Evolutionary conservation across 2,329 filamentous ascomycete genomes (phyloP), one percentile per base, ranked within the genome.

Genomic region (Dothideomycetes sp.): DNA sequence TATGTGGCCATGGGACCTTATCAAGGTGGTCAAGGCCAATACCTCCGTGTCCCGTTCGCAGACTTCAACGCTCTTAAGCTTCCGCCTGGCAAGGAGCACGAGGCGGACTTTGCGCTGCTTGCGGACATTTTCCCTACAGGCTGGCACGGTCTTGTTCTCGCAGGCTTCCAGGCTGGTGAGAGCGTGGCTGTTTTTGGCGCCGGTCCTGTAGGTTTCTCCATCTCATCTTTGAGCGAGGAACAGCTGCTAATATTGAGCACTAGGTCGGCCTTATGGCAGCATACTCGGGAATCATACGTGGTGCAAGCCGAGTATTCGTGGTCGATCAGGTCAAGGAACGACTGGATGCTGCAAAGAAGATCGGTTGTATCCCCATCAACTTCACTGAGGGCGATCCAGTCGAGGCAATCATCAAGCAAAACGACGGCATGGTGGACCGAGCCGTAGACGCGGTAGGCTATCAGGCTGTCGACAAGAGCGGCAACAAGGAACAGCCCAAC

Each of bases 401-500:
- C 1, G 67, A 77, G 27, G 66, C 75, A 50, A 81, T 81, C 37
- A 72, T 79, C 34, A 59, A 70, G 41, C 50, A 63, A 11, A 78
- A 79, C 37, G 70, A 62, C 1, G 73, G 69, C 0, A 38, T 74
- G 72, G 75, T 81, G 2, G 76, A 81, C 47, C 63, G 78, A 4
- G 72, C 73, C 1, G 72, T 81, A 0, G 78, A 81, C 56, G 73
- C 74, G 9, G 78, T 82, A 0, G 77, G 77, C 0, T 81, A 80
- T 50, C 75, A 81, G 49, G 77, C 77, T 9, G 70, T 75, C 2
- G 64, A 65, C 30, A 61, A 65, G 10, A 67, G 67, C 2, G 75
- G 73, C 2, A 70, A 67, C 45, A 71, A 71, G 22, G 75, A 80
- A 52, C 69, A 73, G 49, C 74, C 75, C 2, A 79, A 77, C 45